Base-by-base conservation (phyloP, 306 rosid species). In the Cucumis melo region DNA sequence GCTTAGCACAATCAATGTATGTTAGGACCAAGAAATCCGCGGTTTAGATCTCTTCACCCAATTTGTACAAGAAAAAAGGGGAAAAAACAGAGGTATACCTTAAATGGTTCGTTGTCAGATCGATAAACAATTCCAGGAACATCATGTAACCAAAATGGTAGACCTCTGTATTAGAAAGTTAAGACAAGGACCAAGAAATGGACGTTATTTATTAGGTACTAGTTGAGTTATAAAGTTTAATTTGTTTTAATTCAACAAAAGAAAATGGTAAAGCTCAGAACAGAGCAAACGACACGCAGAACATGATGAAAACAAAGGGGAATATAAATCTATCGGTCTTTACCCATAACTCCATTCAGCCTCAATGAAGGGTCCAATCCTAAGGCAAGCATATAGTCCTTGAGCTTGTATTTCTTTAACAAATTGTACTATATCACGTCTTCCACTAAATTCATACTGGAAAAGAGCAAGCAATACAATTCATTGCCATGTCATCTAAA, bases 331-430 rank as follows among this genome's bases (percentile, higher is more conserved):
- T 32, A 32, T 32, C 36, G 3, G 36, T 32, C 36, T 32, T 32
- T 85, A 91, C 98, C 98, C 98, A 6, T 90, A 89, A 10, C 83
- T 66, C 86, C 93, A 88, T 88, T 93, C 98, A 72, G 91, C 80
- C 85, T 93, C 89, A 58, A 91, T 90, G 81, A 87, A 93, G 5
- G 98, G 98, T 86, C 98, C 98, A 81, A 93, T 87, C 78, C 98
- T 83, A 42, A 93, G 96, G 79, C 88, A 68, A 10, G 78, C 92
- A 75, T 91, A 90, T 27, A 93, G 81, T 19, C 96, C 94, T 59
- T 90, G 98, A 46, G 89, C 89, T 79, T 91, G 90, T 60, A 87
- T 82, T 85, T 88, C 88, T 86, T 87, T 88, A 2, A 91, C 81
- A 82, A 93, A 93, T 78, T 77, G 82, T 11, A 93, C 87, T 76